A percentile compares a stretch with the other conserved stretches of the same genome.
phyloP scores from a whole-genome alignment of 306 rosid species.

The Fragaria ananassa region DNA sequence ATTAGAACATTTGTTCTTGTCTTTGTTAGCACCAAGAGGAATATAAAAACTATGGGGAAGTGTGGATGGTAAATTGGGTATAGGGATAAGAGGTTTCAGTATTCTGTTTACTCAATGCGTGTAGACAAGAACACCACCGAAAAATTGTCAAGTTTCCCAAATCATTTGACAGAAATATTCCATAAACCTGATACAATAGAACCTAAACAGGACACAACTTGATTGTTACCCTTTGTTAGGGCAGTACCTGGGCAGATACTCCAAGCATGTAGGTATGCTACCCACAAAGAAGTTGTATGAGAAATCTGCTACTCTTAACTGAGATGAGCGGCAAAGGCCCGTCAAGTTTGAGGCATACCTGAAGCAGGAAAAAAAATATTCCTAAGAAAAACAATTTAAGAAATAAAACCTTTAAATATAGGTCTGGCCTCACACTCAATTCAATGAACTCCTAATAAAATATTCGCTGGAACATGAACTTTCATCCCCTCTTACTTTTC shows the following conservation, averaged over 20 bases:
- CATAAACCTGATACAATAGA: background rate
- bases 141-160: background rate
- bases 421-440: background rate
- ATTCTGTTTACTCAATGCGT: background rate
- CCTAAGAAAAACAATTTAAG: conserved; percentile 22
- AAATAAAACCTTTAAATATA: conserved; percentile 18
- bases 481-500: background rate
- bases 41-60: background rate
- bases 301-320: conserved; percentile 72
- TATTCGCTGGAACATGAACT: background rate
- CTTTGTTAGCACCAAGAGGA: background rate
- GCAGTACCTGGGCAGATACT: conserved; percentile 73
- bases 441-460: background rate
- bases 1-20: background rate
- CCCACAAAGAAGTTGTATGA: conserved; percentile 90
- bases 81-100: background rate
- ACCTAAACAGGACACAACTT: background rate
- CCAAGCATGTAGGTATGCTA: conserved; percentile 79
- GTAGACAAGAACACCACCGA: background rate
- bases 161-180: background rate
- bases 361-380: conserved; percentile 23
- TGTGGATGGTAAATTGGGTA: background rate
- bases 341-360: conserved; percentile 63
- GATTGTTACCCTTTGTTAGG: conserved; percentile 8
- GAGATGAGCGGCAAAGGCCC: conserved; percentile 68